Conservation (phyloP, 345 rosid species). For the Eutrema heterophyllum region DNA sequence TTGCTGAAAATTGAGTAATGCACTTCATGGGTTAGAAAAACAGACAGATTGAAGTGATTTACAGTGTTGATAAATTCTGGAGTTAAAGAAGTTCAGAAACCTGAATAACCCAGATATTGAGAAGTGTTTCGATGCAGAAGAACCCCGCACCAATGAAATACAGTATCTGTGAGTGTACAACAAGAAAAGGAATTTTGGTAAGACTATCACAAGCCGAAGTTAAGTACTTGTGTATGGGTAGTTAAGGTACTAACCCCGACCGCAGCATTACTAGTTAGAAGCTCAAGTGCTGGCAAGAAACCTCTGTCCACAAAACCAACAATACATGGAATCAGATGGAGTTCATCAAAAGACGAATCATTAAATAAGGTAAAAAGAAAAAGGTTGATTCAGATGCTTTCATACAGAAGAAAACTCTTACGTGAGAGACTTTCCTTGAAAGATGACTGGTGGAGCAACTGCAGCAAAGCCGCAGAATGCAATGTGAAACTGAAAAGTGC, state of each 20-base stretch:
- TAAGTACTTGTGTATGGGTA: neutral
- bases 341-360: neutral
- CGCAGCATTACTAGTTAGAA: slow-evolving; percentile 40
- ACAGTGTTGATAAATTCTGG: neutral
- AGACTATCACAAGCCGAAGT: neutral
- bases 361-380: neutral
- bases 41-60: neutral
- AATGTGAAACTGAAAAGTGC: slow-evolving; percentile 64
- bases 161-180: slow-evolving; percentile 47
- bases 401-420: slow-evolving; percentile 37
- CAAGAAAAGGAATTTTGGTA: neutral
- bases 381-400: slow-evolving; percentile 11
- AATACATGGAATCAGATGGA: slow-evolving; percentile 18
- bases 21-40: slow-evolving; percentile 5
- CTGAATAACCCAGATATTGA: slow-evolving; percentile 99
- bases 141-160: slow-evolving; percentile 80
- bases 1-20: slow-evolving; percentile 55
- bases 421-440: slow-evolving; percentile 96
- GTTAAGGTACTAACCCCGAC: slow-evolving; percentile 60
- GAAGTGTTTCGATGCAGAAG: slow-evolving; percentile 66
- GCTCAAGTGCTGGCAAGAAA: slow-evolving; percentile 82
- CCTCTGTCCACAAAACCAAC: slow-evolving; percentile 54
- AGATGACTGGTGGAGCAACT: slow-evolving; percentile 89
- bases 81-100: slow-evolving; percentile 33
- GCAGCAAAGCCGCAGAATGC: slow-evolving; percentile 82